Percentiles rank a stretch among this genome's conserved stretches.
Conservation (phyloP, 495 filamentous ascomycete genomes). For the Cryomyces minteri region DNA sequence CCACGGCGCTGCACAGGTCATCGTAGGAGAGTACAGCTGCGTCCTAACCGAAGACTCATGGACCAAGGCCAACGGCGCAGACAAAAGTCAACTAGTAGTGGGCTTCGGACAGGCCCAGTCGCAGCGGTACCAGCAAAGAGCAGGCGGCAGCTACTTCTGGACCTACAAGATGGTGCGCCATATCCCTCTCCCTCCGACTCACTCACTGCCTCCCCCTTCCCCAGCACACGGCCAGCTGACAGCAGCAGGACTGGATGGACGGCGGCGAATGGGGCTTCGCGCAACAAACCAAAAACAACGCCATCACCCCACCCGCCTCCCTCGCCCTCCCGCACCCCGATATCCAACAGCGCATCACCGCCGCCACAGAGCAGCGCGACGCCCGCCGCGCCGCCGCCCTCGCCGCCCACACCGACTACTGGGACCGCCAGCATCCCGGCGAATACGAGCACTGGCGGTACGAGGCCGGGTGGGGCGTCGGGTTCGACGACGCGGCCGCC, state of each 20-base stretch:
- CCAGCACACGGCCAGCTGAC: not conserved
- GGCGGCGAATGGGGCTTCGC: constrained; percentile 37
- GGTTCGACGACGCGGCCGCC: constrained; percentile 27
- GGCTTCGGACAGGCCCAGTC: constrained; percentile 29
- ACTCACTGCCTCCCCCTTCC: not conserved
- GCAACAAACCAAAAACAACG: constrained; percentile 22
- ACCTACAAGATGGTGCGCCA: constrained; percentile 28
- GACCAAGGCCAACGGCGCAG: constrained; percentile 9
- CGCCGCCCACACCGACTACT: constrained; percentile 23
- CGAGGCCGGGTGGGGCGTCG: constrained; percentile 32
- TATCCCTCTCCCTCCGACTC: not conserved
- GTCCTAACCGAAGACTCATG: constrained; percentile 27
- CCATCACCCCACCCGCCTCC: constrained; percentile 20
- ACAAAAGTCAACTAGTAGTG: constrained; percentile 11
- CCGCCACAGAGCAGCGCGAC: constrained; percentile 17
- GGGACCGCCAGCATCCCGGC: constrained; percentile 23
- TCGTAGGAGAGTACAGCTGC: constrained; percentile 37
- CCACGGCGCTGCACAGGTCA: constrained; percentile 26
- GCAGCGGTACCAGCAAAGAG: constrained; percentile 22
- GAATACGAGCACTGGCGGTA: constrained; percentile 29
- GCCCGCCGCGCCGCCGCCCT: constrained; percentile 15
- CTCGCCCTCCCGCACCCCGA: constrained; percentile 17
- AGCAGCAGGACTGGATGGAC: constrained; percentile 24
- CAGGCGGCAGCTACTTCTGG: constrained; percentile 33
- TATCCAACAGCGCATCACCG: constrained; percentile 12